A percentile compares a stretch with the other conserved stretches of the same genome.
Evolutionary conservation across 139 green algal genomes (phyloP).

Genomic region (Bryopsis sp.): DNA sequence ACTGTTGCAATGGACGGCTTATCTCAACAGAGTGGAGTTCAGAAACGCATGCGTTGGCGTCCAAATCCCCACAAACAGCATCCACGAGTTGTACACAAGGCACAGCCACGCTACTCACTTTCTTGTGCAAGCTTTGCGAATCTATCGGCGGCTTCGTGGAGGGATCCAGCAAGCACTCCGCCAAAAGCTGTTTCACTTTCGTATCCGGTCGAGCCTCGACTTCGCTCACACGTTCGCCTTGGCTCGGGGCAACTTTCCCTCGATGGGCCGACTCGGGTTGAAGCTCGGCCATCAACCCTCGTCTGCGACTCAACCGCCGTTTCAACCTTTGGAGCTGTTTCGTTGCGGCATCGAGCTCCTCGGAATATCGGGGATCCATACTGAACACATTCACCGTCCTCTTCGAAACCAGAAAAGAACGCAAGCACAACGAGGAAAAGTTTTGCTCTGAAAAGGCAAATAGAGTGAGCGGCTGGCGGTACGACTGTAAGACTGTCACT

Average conservation of each 20-base stretch:
- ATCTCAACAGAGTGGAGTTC: too few relatives aligned
- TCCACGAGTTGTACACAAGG: too few relatives aligned
- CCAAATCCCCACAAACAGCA: too few relatives aligned
- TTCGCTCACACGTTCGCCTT: too few relatives aligned
- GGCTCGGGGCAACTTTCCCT: not conserved
- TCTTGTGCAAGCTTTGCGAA: conserved; percentile 16
- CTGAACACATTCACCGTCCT: too few relatives aligned
- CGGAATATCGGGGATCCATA: not conserved
- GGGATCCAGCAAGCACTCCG: conserved; percentile 23
- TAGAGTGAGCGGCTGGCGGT: too few relatives aligned
- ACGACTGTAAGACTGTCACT: too few relatives aligned
- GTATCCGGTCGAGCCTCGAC: not conserved
- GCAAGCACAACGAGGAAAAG: too few relatives aligned
- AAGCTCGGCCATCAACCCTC: not conserved
- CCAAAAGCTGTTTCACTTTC: conserved; percentile 22
- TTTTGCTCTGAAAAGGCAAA: too few relatives aligned
- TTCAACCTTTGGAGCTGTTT: conserved; percentile 14
- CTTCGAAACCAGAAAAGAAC: too few relatives aligned
- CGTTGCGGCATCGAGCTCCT: conserved; percentile 4
- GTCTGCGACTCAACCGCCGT: not conserved
- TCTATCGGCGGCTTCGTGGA: conserved; percentile 21
- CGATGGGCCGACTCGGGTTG: not conserved
- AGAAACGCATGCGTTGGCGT: too few relatives aligned
- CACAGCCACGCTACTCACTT: conserved; percentile 19
- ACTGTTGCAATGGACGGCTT: too few relatives aligned